A percentile compares a stretch with the other conserved stretches of the same genome.
phyloP scores from a whole-genome alignment of 202 grass and related monocot genomes.

The Setaria viridis region DNA sequence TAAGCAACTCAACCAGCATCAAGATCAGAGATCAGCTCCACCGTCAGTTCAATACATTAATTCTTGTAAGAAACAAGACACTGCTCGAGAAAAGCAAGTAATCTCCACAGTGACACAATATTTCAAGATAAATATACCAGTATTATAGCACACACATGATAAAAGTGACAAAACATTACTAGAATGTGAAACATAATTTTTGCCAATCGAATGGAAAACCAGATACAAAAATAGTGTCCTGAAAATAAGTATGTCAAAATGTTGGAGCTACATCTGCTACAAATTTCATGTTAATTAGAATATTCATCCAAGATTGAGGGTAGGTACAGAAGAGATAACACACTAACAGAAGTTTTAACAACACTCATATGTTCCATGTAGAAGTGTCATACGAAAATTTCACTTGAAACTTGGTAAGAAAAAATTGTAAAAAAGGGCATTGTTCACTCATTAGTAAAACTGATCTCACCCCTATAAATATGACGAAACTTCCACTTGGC shows the following conservation, averaged over 20 bases:
- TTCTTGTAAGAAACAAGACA: background rate
- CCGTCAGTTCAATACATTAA: constrained; percentile 8
- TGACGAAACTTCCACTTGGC: constrained; percentile 89
- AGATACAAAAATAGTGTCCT: background rate
- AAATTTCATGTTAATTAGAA: too few relatives aligned
- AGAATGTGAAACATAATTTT: background rate
- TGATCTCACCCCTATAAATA: constrained; percentile 90
- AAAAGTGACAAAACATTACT: background rate
- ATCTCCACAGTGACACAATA: background rate
- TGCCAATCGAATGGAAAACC: background rate
- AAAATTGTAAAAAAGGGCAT: background rate
- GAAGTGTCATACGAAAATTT: background rate
- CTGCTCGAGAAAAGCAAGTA: background rate
- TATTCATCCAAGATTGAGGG: too few relatives aligned
- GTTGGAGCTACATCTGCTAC: background rate
- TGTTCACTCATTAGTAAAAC: background rate
- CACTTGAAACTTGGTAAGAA: background rate
- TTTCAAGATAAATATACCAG: background rate
- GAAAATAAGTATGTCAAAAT: background rate
- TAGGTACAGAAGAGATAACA: background rate
- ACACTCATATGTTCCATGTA: constrained; percentile 10
- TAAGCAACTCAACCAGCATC: background rate
- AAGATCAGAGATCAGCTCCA: background rate
- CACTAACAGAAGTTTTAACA: background rate
- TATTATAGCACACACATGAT: background rate